Conservation (phyloP, 2,329 filamentous ascomycete species). For the Aphanocladium album region DNA sequence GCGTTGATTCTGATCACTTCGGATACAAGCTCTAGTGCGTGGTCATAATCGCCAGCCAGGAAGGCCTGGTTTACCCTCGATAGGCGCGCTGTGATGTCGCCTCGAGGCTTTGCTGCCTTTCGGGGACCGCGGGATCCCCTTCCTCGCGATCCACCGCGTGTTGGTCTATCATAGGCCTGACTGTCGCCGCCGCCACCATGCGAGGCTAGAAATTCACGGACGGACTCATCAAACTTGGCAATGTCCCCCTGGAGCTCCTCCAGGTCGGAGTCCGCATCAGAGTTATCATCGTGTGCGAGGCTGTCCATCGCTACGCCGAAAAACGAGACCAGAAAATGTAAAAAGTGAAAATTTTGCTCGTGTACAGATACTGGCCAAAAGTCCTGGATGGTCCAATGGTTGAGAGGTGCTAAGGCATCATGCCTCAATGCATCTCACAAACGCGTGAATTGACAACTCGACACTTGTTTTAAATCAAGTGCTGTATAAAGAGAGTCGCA, state of each 20-base stretch:
- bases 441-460: too few relatives aligned
- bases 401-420: too few relatives aligned
- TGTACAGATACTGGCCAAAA: background rate
- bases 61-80: constrained; percentile 64
- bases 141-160: constrained; percentile 21
- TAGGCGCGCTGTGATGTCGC: constrained; percentile 65
- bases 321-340: too few relatives aligned
- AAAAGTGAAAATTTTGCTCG: background rate
- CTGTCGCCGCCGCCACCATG: constrained; percentile 26
- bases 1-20: constrained; percentile 65
- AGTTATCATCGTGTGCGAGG: constrained; percentile 19
- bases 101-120: constrained; percentile 62
- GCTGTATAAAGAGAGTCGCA: too few relatives aligned
- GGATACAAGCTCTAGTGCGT: constrained; percentile 52
- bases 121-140: constrained; percentile 41
- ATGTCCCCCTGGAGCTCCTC: constrained; percentile 40
- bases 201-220: constrained; percentile 35
- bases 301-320: background rate
- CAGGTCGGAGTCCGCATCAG: constrained; percentile 41
- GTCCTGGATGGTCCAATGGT: too few relatives aligned
- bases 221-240: constrained; percentile 37
- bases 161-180: constrained; percentile 12
- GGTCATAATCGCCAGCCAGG: constrained; percentile 54
- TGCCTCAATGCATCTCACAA: too few relatives aligned
- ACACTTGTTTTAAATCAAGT: too few relatives aligned